Evolutionary conservation across 2,329 filamentous ascomycete species (phyloP), one percentile per base, ranked within the genome.

Genomic region (Talaromyces sp.): DNA sequence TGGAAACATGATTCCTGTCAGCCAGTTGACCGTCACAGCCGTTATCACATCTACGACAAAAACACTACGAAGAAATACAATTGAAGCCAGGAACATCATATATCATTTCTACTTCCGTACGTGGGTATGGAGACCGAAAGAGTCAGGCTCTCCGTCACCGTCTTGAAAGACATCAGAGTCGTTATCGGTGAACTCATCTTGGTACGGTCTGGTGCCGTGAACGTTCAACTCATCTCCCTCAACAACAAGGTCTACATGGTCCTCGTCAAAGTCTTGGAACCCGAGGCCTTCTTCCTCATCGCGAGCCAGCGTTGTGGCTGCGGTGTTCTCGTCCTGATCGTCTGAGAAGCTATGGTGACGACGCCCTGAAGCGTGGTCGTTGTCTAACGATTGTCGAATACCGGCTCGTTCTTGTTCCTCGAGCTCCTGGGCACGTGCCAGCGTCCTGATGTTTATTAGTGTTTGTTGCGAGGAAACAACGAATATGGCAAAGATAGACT

Each of bases 181-280:
- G 67, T 82, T 81, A 67, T 82, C 81, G 22, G 78, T 80, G 64
- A 82, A 84, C 32, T 83, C 81, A 59, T 84, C 81, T 62, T 80
- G 78, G 79, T 86, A 77, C 76, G 64, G 65, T 44, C 64, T 64
- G 13, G 65, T 62, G 10, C 70, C 68, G 60, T 65, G 68, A 47
- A 70, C 72, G 55, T 68, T 68, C 42, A 72, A 68, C 57, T 70
- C 72, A 19, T 82, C 82, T 25, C 82, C 80, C 57, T 84, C 81
- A 61, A 79, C 72, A 28, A 72, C 73, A 30, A 77, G 65, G 52
- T 76, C 74, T 42, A 77, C 70, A 59, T 75, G 70, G 58, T 77
- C 75, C 56, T 77, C 73, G 39, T 77, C 73, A 44, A 62, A 19
- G 39, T 77, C 68, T 62, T 76, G 71, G 19, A 78, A 59, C n/a